Conservation (phyloP, 1,139 yeast species). For the Hyphopichia pseudoburtonii region DNA sequence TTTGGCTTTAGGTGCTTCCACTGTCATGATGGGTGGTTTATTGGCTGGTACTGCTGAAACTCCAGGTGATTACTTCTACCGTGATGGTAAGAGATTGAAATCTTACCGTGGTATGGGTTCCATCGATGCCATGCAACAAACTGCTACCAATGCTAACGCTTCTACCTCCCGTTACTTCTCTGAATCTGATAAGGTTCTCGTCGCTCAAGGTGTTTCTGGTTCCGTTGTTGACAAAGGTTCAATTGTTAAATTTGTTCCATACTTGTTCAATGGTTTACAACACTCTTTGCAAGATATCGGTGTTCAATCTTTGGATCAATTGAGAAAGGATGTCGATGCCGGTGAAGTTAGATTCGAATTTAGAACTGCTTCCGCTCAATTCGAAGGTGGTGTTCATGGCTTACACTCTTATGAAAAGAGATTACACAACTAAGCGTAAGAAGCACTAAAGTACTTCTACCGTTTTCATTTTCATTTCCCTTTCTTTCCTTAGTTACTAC, state of each 20-base stretch:
- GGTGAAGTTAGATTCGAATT: slow-evolving; percentile 91
- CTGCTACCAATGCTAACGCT: slow-evolving; percentile 85
- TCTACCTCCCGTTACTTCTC: slow-evolving; percentile 98
- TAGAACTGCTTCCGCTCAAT: slow-evolving; percentile 98
- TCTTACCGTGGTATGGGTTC: slow-evolving; percentile 99
- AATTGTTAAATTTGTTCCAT: slow-evolving; percentile 88
- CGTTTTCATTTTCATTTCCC: too few relatives aligned
- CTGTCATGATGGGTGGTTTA: slow-evolving; percentile 99
- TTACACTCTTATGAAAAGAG: slow-evolving; percentile 97
- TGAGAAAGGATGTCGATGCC: slow-evolving; percentile 61
- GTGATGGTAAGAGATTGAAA: slow-evolving; percentile 97
- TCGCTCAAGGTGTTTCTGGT: slow-evolving; percentile 99
- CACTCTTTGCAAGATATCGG: slow-evolving; percentile 99
- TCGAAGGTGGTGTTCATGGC: slow-evolving; percentile 98
- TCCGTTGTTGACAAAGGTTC: slow-evolving; percentile 97
- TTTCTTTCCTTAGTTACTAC: too few relatives aligned
- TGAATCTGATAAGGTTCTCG: slow-evolving; percentile 90
- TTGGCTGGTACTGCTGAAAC: slow-evolving; percentile 98
- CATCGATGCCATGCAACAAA: slow-evolving; percentile 97
- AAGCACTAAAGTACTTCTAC: too few relatives aligned
- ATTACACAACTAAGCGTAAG: slow-evolving; percentile 81
- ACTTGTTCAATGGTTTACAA: slow-evolving; percentile 92
- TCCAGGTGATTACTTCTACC: slow-evolving; percentile 97
- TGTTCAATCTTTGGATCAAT: slow-evolving; percentile 60
- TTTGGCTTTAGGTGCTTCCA: slow-evolving; percentile 92